Base-by-base conservation (phyloP, 2,329 filamentous ascomycete species). In the Aspergillus piperis region DNA sequence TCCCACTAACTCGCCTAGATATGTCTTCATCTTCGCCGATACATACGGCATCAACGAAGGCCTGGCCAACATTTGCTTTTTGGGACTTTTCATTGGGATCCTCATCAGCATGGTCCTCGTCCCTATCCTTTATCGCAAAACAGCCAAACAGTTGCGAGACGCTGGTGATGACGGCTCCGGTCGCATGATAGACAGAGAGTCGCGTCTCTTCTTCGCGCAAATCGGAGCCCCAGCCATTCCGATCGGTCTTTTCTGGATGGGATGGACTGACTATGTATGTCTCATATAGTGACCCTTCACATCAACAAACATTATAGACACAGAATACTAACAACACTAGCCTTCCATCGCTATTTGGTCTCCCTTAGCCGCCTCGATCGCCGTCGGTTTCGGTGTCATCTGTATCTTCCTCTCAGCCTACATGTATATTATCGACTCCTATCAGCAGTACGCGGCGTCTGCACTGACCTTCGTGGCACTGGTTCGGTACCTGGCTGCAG, bases 401-500 rank as follows among this genome's bases (percentile, higher is more conserved):
- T 76, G 76, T 42, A 74, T 84, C 6, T 84, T 83, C 69, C 80
- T 82, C 51, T 77, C 74, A 54, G 77, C 74, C 49, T 84, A 84
- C 52, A 78, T 82, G 72, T 87, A 86, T 67, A 80, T 86, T 59
- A 85, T 86, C 54, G 82, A 85, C 63, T 77, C 75, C 7, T 87
- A 86, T 63, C 79, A 81, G 44, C 74, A 73, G 1, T 83, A 83
- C 61, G 78, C 83, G 0, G 83, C 82, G 1, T 77, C 73, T 1
- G 82, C 80, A 0, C 70, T 84, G 19, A 78, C 77, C 0, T 69
- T 77, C 36, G 67, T 78, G 11, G 78, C 79, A 0, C 67, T 81
- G 11, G 69, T 71, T 0, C 73, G 80, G 4, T 80, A 80, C 55
- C 58, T 75, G 10, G 69, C 69, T 17, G 70, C 75, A 1, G 76